These are phyloP conservation scores for Pythium brassicae DNA, from an alignment of 352 stramenopile species.

Conservation along the genomic window DNA sequence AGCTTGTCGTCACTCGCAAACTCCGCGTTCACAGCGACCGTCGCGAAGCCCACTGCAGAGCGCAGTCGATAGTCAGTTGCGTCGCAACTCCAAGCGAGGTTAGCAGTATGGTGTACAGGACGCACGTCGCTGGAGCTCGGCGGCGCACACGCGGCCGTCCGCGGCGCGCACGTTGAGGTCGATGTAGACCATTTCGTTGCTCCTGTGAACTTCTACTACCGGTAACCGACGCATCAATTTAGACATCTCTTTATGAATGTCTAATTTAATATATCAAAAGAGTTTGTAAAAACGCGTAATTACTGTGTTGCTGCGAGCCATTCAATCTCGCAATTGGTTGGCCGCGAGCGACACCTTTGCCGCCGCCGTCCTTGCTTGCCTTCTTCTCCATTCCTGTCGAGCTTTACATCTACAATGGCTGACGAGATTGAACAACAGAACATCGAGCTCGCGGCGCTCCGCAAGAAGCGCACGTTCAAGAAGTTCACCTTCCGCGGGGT, in stretches of 20 bases:
- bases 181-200: constrained; percentile 42
- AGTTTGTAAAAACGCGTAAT: too few species aligned
- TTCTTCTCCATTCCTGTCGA: neutral
- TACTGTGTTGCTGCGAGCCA: constrained; percentile 6
- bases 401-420: constrained; percentile 22
- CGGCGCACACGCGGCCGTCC: constrained; percentile 39
- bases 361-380: neutral
- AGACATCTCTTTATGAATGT: too few species aligned
- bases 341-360: too few species aligned
- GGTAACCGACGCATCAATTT: too few species aligned
- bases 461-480: constrained; percentile 99
- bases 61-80: neutral
- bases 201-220: too few species aligned
- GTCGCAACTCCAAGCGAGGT: neutral
- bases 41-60: constrained; percentile 54
- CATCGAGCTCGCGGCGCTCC: constrained; percentile 92
- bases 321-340: constrained; percentile 7
- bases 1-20: constrained; percentile 44
- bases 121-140: constrained; percentile 65
- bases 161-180: constrained; percentile 72
- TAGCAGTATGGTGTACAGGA: neutral
- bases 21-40: constrained; percentile 60
- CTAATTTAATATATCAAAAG: too few species aligned
- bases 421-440: constrained; percentile 65
- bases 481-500: constrained; percentile 99